phyloP scores from a whole-genome alignment of 768 basidiomycete species.

The Boletus rubescentipes region DNA sequence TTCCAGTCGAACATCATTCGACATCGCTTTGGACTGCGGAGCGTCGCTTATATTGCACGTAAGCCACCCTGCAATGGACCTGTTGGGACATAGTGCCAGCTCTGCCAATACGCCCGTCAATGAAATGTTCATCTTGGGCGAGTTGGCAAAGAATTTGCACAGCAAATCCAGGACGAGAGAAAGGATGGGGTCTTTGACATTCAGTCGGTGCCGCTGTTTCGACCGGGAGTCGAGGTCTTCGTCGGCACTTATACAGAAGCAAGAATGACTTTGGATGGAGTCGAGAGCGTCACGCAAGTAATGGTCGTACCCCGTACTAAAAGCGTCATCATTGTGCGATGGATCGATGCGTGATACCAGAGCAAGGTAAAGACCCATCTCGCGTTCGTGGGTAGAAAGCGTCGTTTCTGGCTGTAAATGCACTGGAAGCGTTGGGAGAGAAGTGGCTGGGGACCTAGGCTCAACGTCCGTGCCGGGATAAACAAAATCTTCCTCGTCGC shows the following conservation, averaged over 20 bases:
- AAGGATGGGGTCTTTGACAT: slow-evolving; percentile 74
- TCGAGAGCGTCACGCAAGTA: slow-evolving; percentile 76
- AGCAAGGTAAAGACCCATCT: slow-evolving; percentile 77
- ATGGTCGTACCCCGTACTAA: slow-evolving; percentile 84
- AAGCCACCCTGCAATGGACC: slow-evolving; percentile 87
- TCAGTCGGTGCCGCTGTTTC: slow-evolving; percentile 69
- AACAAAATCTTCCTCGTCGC: slow-evolving; percentile 52
- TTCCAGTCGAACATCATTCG: slow-evolving; percentile 21
- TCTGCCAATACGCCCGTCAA: slow-evolving; percentile 80
- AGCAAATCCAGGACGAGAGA: slow-evolving; percentile 68
- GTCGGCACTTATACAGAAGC: slow-evolving; percentile 49
- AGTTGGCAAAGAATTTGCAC: slow-evolving; percentile 79
- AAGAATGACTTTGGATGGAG: slow-evolving; percentile 63
- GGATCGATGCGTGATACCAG: slow-evolving; percentile 79
- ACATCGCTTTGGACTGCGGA: slow-evolving; percentile 10
- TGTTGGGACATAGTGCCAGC: slow-evolving; percentile 80
- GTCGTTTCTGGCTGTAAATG: slow-evolving; percentile 71
- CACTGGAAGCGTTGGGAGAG: slow-evolving; percentile 30
- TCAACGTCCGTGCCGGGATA: slow-evolving; percentile 37
- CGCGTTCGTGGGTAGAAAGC: slow-evolving; percentile 77
- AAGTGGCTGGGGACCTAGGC: slow-evolving; percentile 9
- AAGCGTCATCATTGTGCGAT: slow-evolving; percentile 62
- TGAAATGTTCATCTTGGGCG: slow-evolving; percentile 84
- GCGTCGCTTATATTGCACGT: slow-evolving; percentile 58
- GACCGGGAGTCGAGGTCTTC: slow-evolving; percentile 37